phyloP scores from a whole-genome alignment of 2,329 filamentous ascomycete species.

The Grosmannia clavigera region DNA sequence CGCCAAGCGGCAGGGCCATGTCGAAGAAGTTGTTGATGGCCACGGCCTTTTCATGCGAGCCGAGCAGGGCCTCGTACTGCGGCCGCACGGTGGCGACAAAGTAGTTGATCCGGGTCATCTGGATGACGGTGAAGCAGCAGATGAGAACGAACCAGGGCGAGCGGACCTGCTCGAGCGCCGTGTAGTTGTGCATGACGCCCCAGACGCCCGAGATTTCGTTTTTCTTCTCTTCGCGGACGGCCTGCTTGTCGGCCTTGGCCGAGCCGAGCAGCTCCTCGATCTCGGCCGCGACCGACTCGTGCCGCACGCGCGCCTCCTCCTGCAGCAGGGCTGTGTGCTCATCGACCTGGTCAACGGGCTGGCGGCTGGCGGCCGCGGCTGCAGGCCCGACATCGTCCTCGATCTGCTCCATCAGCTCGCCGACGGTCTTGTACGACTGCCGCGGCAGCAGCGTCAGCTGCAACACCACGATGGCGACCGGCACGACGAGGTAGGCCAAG shows the following conservation, averaged over 20 bases:
- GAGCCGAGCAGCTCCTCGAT: slow-evolving; percentile 64
- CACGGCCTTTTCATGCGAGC: slow-evolving; percentile 45
- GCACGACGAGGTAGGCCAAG: slow-evolving; percentile 57
- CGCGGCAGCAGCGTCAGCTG: slow-evolving; percentile 63
- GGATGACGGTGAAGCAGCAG: slow-evolving; percentile 64
- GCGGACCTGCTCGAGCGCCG: slow-evolving; percentile 59
- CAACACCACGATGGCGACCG: slow-evolving; percentile 48
- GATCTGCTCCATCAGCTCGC: slow-evolving; percentile 66
- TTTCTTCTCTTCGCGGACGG: slow-evolving; percentile 54
- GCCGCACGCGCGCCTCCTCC: slow-evolving; percentile 45
- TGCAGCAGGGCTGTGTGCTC: slow-evolving; percentile 42
- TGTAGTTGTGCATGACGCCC: slow-evolving; percentile 68
- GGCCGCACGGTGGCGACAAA: slow-evolving; percentile 77
- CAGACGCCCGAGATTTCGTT: slow-evolving; percentile 66
- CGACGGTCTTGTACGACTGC: slow-evolving; percentile 72
- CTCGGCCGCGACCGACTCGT: slow-evolving; percentile 52
- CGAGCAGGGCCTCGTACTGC: slow-evolving; percentile 69
- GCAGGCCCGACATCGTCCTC: slow-evolving; percentile 34
- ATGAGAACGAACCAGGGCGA: slow-evolving; percentile 80
- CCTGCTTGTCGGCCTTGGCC: slow-evolving; percentile 46
- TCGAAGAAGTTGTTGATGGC: slow-evolving; percentile 78
- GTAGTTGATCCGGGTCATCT: slow-evolving; percentile 80
- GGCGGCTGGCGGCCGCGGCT: neutral
- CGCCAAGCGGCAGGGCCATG: slow-evolving; percentile 63
- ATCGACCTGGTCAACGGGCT: slow-evolving; percentile 38